These are phyloP conservation scores for Thelephora terrestris DNA, from an alignment of 1,284 basidiomycete species.

Conservation along the genomic window DNA sequence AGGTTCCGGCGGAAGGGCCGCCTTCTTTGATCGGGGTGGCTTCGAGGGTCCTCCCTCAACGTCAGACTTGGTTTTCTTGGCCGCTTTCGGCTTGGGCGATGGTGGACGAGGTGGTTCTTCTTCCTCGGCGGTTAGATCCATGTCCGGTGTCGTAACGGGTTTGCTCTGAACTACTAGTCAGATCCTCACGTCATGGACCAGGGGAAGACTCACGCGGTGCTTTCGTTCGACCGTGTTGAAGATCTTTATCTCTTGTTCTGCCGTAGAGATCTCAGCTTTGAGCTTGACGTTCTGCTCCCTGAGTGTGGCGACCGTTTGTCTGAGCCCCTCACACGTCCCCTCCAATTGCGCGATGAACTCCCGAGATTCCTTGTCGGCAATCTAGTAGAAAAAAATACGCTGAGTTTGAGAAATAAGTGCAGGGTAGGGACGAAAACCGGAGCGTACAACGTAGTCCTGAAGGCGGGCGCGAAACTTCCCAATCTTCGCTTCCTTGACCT, in stretches of 20 bases:
- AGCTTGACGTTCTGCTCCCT: slow-evolving; percentile 33
- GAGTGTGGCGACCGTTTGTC: slow-evolving; percentile 16
- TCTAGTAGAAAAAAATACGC: not conserved
- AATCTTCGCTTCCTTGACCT: slow-evolving; percentile 28
- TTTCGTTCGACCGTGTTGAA: not conserved
- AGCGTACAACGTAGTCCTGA: slow-evolving; percentile 34
- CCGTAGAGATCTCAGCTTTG: slow-evolving; percentile 19
- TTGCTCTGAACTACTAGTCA: not conserved
- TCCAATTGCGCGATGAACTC: slow-evolving; percentile 8
- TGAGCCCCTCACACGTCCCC: slow-evolving; percentile 14
- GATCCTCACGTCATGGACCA: slow-evolving; percentile 1
- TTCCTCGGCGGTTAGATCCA: slow-evolving; percentile 2
- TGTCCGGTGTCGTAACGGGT: not conserved
- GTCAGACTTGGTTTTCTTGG: too few relatives aligned
- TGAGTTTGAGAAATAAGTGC: not conserved
- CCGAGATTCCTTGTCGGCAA: slow-evolving; percentile 3
- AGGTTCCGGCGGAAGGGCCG: too few relatives aligned
- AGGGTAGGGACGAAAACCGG: not conserved
- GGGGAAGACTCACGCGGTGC: not conserved
- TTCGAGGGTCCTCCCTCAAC: too few relatives aligned
- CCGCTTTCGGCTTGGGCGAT: slow-evolving; percentile 3
- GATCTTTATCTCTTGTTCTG: slow-evolving; percentile 7
- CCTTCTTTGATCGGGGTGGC: too few relatives aligned
- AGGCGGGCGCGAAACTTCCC: slow-evolving; percentile 34
- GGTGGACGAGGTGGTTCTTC: slow-evolving; percentile 1